Base-by-base conservation (phyloP, 2,329 filamentous ascomycete genomes). In the Sarocladiaceae sp. region DNA sequence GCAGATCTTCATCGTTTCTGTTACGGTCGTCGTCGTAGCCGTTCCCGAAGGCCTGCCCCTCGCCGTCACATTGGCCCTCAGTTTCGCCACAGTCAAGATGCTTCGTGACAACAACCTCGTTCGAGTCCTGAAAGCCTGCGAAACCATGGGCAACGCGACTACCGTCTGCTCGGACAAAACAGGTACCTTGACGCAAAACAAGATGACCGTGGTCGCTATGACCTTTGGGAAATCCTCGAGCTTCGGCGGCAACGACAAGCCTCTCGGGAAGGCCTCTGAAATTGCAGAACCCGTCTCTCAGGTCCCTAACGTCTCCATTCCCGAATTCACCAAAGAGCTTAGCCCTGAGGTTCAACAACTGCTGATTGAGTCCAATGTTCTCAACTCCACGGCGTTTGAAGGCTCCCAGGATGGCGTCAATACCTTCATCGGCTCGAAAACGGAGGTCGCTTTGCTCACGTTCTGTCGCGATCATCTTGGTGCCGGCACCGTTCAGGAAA, bases 131-230 rank as follows among this genome's bases (percentile, higher is more conserved):
- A 69, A 74, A 42, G 77, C 78, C 2, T 79, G 76, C 51, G 78
- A 82, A 51, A 79, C 76, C 5, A 82, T 82, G 78, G 78, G 78
- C 6, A 81, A 80, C 52, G 76, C 76, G 7, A 82, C 78, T 0
- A 78, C 72, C 6, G 72, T 83, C 40, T 82, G 79, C 55, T 82
- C 78, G 1, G 80, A 83, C 53, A 83, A 83, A 58, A 83, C 79
- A 0, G 80, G 80, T 3, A 83, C 80, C 1, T 63, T 83, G 18
- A 83, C 79, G 0, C 73, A 80, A 50, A 81, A 82, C 50, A 74
- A 76, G 51, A 82, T 82, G 78, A 75, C 67, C 3, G 73, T 79
- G 3, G 76, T 81, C 13, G 69, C 71, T 27, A 78, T 77, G 6
- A 74, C 73, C 9, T 51, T 80, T 24, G 76, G 78, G 12, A 45